phyloP scores from a whole-genome alignment of 2,329 filamentous ascomycete species.

The Metarhizium humberi region DNA sequence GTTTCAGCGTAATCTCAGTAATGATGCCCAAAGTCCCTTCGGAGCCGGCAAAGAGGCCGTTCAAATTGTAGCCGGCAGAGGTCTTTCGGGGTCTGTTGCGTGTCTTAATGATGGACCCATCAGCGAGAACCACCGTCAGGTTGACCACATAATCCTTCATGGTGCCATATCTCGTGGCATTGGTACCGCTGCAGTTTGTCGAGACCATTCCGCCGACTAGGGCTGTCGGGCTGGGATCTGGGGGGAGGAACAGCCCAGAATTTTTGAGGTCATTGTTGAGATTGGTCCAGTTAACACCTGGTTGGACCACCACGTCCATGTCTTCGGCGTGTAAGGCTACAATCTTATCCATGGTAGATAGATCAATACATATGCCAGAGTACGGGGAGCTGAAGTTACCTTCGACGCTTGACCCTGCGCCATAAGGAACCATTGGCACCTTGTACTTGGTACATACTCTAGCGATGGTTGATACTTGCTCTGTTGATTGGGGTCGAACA shows the following conservation, averaged over 20 bases:
- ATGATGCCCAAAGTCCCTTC: constrained; percentile 65
- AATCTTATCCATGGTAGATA: constrained; percentile 57
- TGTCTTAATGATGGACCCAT: constrained; percentile 59
- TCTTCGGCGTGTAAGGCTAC: constrained; percentile 55
- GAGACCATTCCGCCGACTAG: constrained; percentile 53
- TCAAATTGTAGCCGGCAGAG: constrained; percentile 64
- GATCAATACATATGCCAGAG: constrained; percentile 62
- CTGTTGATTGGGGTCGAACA: constrained; percentile 53
- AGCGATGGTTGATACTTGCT: constrained; percentile 55
- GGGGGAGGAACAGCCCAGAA: constrained; percentile 57
- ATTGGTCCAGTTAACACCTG: constrained; percentile 58
- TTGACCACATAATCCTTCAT: constrained; percentile 72
- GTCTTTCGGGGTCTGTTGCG: constrained; percentile 57
- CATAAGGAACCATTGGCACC: constrained; percentile 66
- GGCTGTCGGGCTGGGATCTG: constrained; percentile 57
- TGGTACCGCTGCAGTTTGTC: constrained; percentile 57
- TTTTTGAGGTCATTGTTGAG: constrained; percentile 56
- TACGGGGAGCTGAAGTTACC: constrained; percentile 60
- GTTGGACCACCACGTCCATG: constrained; percentile 65
- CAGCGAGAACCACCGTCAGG: constrained; percentile 60
- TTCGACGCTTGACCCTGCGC: constrained; percentile 64
- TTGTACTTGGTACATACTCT: constrained; percentile 51
- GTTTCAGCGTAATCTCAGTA: constrained; percentile 60
- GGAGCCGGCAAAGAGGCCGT: constrained; percentile 57
- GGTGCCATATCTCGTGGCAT: constrained; percentile 57